Percentiles rank a stretch among this genome's conserved stretches.
These are phyloP conservation scores for Coemansia sp. DNA, from an alignment of 192 early-diverging fungal species.

Conservation along the genomic window DNA sequence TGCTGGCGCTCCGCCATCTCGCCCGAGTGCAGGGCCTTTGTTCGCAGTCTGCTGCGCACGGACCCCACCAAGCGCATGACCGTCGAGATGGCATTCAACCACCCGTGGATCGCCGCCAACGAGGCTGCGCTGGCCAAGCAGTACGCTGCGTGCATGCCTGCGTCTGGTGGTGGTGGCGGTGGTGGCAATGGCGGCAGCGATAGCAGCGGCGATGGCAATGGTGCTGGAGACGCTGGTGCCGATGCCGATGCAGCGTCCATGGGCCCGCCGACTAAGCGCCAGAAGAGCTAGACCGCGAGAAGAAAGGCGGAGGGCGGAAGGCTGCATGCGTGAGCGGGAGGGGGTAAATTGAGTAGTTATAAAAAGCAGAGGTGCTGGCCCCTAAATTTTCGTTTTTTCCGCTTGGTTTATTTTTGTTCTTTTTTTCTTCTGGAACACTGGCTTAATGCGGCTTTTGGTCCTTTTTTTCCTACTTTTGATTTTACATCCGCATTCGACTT, in stretches of 20 bases:
- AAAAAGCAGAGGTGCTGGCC: background rate
- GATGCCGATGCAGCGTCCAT: background rate
- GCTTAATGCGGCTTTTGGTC: too few relatives aligned
- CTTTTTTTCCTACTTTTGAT: too few relatives aligned
- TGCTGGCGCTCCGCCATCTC: slow-evolving; percentile 53
- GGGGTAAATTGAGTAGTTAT: too few relatives aligned
- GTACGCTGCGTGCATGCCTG: slow-evolving; percentile 35
- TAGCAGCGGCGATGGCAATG: slow-evolving; percentile 1
- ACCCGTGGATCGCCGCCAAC: slow-evolving; percentile 59
- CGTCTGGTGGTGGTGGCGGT: background rate
- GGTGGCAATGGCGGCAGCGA: slow-evolving; percentile 1
- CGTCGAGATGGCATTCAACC: slow-evolving; percentile 55
- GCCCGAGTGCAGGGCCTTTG: slow-evolving; percentile 47
- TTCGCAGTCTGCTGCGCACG: slow-evolving; percentile 41
- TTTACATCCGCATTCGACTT: too few relatives aligned
- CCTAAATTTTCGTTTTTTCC: background rate
- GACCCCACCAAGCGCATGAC: slow-evolving; percentile 57
- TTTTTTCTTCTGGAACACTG: background rate
- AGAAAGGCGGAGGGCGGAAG: background rate
- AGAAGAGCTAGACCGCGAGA: background rate
- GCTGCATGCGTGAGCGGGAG: background rate
- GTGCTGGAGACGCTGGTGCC: background rate
- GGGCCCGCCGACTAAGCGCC: slow-evolving; percentile 1
- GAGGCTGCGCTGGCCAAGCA: slow-evolving; percentile 39
- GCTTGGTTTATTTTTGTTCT: background rate